Evolutionary conservation across 1,139 yeast species (phyloP).

Genomic region (Hansenula sp.): DNA sequence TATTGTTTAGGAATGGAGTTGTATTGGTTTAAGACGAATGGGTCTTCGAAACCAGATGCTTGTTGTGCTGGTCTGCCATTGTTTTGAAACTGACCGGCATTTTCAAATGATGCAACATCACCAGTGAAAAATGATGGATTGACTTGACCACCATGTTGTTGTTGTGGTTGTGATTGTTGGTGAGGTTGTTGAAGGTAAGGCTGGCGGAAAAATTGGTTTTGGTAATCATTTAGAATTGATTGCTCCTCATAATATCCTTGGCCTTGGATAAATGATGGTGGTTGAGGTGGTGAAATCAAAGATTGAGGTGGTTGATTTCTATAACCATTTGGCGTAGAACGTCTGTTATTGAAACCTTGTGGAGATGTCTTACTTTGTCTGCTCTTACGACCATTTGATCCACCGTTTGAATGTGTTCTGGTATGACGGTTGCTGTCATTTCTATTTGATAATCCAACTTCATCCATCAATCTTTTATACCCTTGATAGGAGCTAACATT

Average conservation of each 20-base stretch:
- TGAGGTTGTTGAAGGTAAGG: constrained; percentile 8
- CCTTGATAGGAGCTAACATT: constrained; percentile 57
- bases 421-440: constrained; percentile 13
- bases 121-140: background rate
- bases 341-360: constrained; percentile 12
- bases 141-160: background rate
- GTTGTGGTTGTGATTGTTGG: constrained; percentile 8
- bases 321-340: constrained; percentile 11
- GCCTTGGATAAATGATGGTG: constrained; percentile 7
- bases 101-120: background rate
- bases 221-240: background rate
- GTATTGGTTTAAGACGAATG: background rate
- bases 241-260: constrained; percentile 2
- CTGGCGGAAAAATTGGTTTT: constrained; percentile 2
- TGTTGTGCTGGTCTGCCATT: background rate
- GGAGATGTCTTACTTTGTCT: constrained; percentile 17
- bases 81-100: background rate
- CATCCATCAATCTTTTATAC: constrained; percentile 85
- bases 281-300: background rate
- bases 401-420: constrained; percentile 20
- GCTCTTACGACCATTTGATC: constrained; percentile 9
- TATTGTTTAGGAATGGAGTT: background rate
- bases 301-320: constrained; percentile 6
- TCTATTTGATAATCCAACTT: constrained; percentile 61
- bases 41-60: constrained; percentile 2